Conservation (phyloP, 2,329 filamentous ascomycete species). For the Didymella exigua region DNA sequence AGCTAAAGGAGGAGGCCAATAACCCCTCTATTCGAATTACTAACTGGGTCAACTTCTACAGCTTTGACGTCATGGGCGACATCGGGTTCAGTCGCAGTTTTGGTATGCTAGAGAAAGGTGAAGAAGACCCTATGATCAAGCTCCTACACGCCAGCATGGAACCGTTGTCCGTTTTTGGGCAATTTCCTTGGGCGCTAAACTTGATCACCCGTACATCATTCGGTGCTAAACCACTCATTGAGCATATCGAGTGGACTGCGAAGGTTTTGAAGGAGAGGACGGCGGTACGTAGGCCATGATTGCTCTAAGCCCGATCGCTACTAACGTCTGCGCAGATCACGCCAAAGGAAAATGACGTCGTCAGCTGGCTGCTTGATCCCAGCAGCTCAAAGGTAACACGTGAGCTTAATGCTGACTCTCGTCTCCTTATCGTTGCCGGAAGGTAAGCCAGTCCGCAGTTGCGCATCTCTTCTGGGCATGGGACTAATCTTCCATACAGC, state of each 20-base stretch:
- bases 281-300: conserved; percentile 20
- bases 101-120: conserved; percentile 42
- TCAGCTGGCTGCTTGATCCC: conserved; percentile 32
- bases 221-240: conserved; percentile 29
- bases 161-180: conserved; percentile 26
- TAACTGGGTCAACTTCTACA: conserved; percentile 49
- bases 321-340: conserved; percentile 21
- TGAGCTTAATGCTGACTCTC: conserved; percentile 34
- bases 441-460: conserved; percentile 25
- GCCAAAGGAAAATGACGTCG: conserved; percentile 38
- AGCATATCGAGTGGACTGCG: conserved; percentile 34
- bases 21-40: conserved; percentile 34
- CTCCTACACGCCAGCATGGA: conserved; percentile 34
- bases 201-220: conserved; percentile 23
- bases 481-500: conserved; percentile 14
- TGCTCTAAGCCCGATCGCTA: background rate
- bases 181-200: conserved; percentile 31
- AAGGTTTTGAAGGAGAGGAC: conserved; percentile 34
- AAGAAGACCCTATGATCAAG: conserved; percentile 36
- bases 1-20: conserved; percentile 28
- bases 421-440: conserved; percentile 39
- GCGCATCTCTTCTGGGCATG: background rate
- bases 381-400: conserved; percentile 27
- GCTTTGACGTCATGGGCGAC: conserved; percentile 59
- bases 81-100: conserved; percentile 52